Base-by-base conservation (phyloP, 352 stramenopile species). In the Globisporangium polare region DNA sequence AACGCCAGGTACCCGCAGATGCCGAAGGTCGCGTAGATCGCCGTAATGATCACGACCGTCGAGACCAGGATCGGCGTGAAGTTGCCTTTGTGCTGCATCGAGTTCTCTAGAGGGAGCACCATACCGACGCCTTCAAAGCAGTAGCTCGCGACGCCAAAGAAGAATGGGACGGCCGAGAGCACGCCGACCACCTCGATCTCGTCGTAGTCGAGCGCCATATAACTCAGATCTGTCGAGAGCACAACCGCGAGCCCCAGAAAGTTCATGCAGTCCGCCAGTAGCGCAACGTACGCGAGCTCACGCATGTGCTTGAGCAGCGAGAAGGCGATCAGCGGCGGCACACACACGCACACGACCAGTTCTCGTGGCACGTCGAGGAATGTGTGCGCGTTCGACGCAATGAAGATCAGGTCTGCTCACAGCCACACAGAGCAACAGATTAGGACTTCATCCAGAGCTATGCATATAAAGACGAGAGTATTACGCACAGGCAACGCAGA, bases 111-210 rank as follows among this genome's bases (percentile, higher is more conserved):
- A 33, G 80, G 83, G 9, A 97, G 65, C 52, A 97, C 87, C 68
- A 97, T 83, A 12, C 88, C 90, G 10, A 97, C 86, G 3, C 91
- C 90, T 73, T 97, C 89, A 61, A 97, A 96, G 43, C 81, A 96
- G 70, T 97, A 97, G 54, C 90, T 90, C 15, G 89, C 84, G 43
- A 97, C 77, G 13, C 80, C 84, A 53, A 94, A 94, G 58, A 97
- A 95, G 71, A 96, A 96, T 8, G 92, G 73, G 4, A 96, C 60
- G 31, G 73, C 83, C 26, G 74, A 74, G 29, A 84, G 65, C 43
- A 91, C 77, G 1, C 89, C 74, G 9, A 87, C 59, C 7, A 74
- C 69, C 29, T 96, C 78, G 47, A 88, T 76, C 2, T 71, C 31
- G 62, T 86, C 69, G 47, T 76, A 58, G 39, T 88, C 59, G 17